Conservation (phyloP, 306 rosid genomes). For the Begonia peltatifolia region DNA sequence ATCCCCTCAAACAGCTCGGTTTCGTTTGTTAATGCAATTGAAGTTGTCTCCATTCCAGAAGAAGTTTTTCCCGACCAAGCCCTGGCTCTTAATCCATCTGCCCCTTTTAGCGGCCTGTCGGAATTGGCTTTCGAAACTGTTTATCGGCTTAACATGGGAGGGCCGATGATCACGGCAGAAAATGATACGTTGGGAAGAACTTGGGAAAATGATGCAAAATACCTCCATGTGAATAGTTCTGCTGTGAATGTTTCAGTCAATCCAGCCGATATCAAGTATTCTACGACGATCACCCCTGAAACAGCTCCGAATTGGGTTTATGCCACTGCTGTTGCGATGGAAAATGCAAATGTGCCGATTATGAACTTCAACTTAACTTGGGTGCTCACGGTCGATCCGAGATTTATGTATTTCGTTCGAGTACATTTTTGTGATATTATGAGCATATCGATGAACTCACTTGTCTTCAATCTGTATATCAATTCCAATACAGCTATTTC, state of each 20-base stretch:
- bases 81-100: conserved; percentile 36
- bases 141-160: conserved; percentile 77
- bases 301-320: conserved; percentile 85
- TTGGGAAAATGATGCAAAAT: conserved; percentile 75
- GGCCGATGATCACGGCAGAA: conserved; percentile 57
- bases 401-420: conserved; percentile 54
- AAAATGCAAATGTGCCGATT: conserved; percentile 38
- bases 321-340: conserved; percentile 81
- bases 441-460: conserved; percentile 51
- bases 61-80: conserved; percentile 71
- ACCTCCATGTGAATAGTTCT: conserved; percentile 74
- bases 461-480: conserved; percentile 71
- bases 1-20: conserved; percentile 61
- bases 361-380: conserved; percentile 86
- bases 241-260: conserved; percentile 39
- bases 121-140: conserved; percentile 61
- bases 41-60: conserved; percentile 77
- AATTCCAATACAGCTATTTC: conserved; percentile 46
- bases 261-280: conserved; percentile 54
- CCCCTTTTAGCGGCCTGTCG: conserved; percentile 54
- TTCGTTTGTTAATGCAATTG: conserved; percentile 81
- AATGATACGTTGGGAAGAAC: conserved; percentile 87
- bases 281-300: conserved; percentile 36
- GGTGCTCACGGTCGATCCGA: conserved; percentile 64
- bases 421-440: conserved; percentile 80